Conservation (phyloP, 306 rosid genomes). For the Cucumis cinereus region DNA sequence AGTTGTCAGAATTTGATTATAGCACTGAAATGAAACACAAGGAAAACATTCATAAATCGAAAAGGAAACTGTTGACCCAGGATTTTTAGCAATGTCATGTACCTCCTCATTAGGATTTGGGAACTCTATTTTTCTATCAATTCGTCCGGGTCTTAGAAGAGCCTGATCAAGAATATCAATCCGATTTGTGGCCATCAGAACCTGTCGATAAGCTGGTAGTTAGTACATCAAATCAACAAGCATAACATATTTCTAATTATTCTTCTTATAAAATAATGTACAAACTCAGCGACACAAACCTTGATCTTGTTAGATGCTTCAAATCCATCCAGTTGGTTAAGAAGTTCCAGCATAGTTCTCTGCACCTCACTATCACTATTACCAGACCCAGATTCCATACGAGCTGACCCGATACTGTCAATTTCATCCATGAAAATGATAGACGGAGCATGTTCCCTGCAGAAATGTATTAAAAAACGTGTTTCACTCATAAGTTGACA, state of each 20-base stretch:
- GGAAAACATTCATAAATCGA: neutral
- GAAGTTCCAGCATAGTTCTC: slow-evolving; percentile 96
- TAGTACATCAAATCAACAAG: neutral
- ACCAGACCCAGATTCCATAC: slow-evolving; percentile 99
- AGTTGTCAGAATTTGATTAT: neutral
- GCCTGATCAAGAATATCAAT: slow-evolving; percentile 98
- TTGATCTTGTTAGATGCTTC: slow-evolving; percentile 98
- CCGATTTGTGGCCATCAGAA: slow-evolving; percentile 95
- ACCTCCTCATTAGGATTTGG: slow-evolving; percentile 96
- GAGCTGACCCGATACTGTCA: slow-evolving; percentile 95
- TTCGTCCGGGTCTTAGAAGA: slow-evolving; percentile 91
- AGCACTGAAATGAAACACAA: neutral
- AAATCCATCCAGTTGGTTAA: slow-evolving; percentile 96
- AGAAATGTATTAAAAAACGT: neutral
- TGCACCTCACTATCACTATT: slow-evolving; percentile 99
- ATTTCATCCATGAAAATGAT: slow-evolving; percentile 98
- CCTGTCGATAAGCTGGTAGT: slow-evolving; percentile 23
- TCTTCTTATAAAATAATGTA: neutral
- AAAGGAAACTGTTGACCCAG: neutral
- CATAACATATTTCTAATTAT: neutral
- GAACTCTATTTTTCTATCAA: slow-evolving; percentile 89
- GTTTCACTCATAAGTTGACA: neutral
- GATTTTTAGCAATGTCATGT: neutral
- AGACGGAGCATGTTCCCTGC: slow-evolving; percentile 97
- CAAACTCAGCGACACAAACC: slow-evolving; percentile 18